phyloP scores from a whole-genome alignment of 495 filamentous ascomycete genomes.

The Xylaria grammica region DNA sequence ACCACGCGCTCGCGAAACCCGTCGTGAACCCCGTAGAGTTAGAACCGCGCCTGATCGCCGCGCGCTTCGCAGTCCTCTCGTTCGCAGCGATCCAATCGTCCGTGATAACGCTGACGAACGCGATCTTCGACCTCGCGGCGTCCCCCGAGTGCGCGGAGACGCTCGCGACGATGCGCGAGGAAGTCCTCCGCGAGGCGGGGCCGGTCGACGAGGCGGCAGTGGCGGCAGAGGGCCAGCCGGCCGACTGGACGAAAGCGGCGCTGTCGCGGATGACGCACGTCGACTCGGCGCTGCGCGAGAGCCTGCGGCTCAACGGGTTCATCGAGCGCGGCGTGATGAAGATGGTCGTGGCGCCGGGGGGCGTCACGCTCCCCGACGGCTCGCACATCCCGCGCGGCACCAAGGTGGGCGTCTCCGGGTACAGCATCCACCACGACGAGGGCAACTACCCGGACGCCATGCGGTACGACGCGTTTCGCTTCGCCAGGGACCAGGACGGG shows the following conservation, averaged over 20 bases:
- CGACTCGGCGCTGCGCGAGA: constrained; percentile 49
- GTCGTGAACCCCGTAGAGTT: constrained; percentile 30
- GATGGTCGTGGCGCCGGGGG: constrained; percentile 44
- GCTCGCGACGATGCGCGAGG: constrained; percentile 32
- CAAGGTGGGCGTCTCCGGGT: constrained; percentile 46
- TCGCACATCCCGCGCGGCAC: constrained; percentile 39
- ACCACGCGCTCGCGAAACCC: constrained; percentile 34
- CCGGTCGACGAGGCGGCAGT: no score
- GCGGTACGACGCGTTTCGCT: constrained; percentile 46
- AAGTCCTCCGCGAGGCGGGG: constrained; percentile 26
- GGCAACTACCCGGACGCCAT: constrained; percentile 41
- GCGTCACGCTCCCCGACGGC: constrained; percentile 44
- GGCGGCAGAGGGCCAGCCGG: background rate
- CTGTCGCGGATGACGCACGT: constrained; percentile 41
- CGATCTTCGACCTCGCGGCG: constrained; percentile 41
- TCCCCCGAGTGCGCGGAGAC: constrained; percentile 31
- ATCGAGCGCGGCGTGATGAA: constrained; percentile 46
- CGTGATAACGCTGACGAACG: constrained; percentile 49
- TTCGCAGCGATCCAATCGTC: constrained; percentile 56
- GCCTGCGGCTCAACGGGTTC: constrained; percentile 47
- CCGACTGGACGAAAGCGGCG: constrained; percentile 32
- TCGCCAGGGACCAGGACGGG: constrained; percentile 26
- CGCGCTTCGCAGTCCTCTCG: constrained; percentile 45
- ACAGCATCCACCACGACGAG: constrained; percentile 46
- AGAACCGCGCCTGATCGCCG: constrained; percentile 33